phyloP scores from a whole-genome alignment of 208 protist genomes.

The Trypanosoma brucei region DNA sequence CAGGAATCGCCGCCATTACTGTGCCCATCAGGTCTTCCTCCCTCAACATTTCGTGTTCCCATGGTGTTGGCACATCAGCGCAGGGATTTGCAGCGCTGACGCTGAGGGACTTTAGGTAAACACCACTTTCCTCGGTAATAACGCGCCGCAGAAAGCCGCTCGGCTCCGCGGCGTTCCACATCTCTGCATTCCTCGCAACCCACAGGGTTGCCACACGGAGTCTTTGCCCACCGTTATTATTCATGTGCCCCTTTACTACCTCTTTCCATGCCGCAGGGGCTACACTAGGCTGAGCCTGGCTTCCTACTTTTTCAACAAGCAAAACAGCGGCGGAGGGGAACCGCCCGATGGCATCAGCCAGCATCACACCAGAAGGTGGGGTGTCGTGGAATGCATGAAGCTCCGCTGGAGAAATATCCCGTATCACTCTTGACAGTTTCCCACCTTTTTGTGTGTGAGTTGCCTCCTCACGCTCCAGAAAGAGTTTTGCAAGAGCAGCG shows the following conservation, averaged over 20 bases:
- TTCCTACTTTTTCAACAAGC: constrained; percentile 50
- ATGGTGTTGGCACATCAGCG: constrained; percentile 6
- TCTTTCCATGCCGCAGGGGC: constrained; percentile 14
- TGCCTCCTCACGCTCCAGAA: constrained; percentile 54
- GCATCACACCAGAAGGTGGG: constrained; percentile 36
- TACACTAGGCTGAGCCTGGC: constrained; percentile 24
- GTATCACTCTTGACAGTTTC: constrained; percentile 50
- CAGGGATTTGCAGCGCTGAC: not conserved
- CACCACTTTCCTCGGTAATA: constrained; percentile 14
- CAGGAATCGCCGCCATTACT: constrained; percentile 41
- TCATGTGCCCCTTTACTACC: constrained; percentile 17
- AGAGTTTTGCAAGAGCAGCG: constrained; percentile 65
- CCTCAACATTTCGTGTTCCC: constrained; percentile 19
- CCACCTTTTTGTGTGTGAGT: not conserved
- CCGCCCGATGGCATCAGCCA: constrained; percentile 39
- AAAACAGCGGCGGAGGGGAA: constrained; percentile 54
- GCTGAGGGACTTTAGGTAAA: constrained; percentile 8
- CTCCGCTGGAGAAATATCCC: constrained; percentile 37
- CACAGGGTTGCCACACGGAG: constrained; percentile 43
- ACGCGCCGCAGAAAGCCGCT: constrained; percentile 21
- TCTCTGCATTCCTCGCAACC: constrained; percentile 58
- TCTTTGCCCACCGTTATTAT: constrained; percentile 7
- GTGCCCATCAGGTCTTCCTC: constrained; percentile 36
- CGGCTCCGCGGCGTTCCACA: constrained; percentile 66
- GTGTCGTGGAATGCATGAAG: constrained; percentile 24